phyloP scores from a whole-genome alignment of 352 stramenopile genomes.

The Phytophthora chlamydospora region DNA sequence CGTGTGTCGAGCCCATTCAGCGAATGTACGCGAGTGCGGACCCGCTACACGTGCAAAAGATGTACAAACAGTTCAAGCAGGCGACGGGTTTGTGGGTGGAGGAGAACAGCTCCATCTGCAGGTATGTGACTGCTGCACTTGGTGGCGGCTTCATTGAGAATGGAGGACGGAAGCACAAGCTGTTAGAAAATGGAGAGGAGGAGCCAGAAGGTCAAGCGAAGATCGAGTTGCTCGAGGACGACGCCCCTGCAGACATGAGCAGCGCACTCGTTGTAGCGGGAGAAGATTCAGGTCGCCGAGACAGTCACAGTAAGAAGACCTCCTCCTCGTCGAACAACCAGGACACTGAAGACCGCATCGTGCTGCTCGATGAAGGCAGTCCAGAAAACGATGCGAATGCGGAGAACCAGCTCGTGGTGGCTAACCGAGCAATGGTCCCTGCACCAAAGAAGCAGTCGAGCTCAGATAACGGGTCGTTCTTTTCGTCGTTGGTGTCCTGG shows the following conservation, averaged over 20 bases:
- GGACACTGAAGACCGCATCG: slow-evolving; percentile 32
- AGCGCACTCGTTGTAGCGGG: slow-evolving; percentile 45
- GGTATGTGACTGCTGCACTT: slow-evolving; percentile 73
- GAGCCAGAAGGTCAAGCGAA: slow-evolving; percentile 38
- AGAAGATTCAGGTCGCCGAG: slow-evolving; percentile 1
- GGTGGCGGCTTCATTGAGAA: slow-evolving; percentile 71
- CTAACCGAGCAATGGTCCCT: slow-evolving; percentile 34
- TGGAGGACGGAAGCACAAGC: slow-evolving; percentile 39
- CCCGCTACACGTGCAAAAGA: slow-evolving; percentile 80
- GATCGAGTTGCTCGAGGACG: slow-evolving; percentile 53
- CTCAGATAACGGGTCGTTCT: slow-evolving; percentile 41
- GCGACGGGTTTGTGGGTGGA: slow-evolving; percentile 85
- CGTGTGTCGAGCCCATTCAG: slow-evolving; percentile 85
- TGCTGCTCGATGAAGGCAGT: slow-evolving; percentile 44
- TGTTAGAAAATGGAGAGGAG: slow-evolving; percentile 42
- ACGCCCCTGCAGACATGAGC: slow-evolving; percentile 30
- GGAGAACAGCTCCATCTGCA: slow-evolving; percentile 85
- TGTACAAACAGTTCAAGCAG: slow-evolving; percentile 88
- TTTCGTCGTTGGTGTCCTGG: slow-evolving; percentile 69
- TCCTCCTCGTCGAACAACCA: slow-evolving; percentile 17
- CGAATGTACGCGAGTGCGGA: slow-evolving; percentile 88
- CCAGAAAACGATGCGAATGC: slow-evolving; percentile 39
- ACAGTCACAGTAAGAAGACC: slow-evolving; percentile 20
- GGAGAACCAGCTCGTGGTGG: slow-evolving; percentile 54
- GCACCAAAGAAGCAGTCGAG: slow-evolving; percentile 39